phyloP scores from a whole-genome alignment of 1,139 yeast species.

The Spathaspora sp. region DNA sequence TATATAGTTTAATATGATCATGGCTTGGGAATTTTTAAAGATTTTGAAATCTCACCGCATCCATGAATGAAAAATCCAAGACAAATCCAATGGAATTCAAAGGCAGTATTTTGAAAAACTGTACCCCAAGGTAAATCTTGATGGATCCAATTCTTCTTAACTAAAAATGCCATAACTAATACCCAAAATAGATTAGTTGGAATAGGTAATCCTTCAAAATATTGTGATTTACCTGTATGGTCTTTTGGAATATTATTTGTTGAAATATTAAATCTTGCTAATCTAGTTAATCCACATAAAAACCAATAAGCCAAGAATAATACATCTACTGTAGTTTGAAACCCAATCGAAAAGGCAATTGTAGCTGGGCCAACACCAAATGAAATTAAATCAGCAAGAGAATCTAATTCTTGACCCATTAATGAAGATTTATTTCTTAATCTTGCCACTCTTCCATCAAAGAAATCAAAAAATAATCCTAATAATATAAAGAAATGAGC shows the following conservation, averaged over 20 bases:
- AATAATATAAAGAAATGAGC: conserved; percentile 86
- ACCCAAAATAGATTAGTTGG: conserved; percentile 85
- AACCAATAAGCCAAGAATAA: conserved; percentile 80
- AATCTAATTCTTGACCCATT: conserved; percentile 97
- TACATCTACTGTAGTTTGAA: conserved; percentile 80
- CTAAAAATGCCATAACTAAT: conserved; percentile 64
- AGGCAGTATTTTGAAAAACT: conserved; percentile 48
- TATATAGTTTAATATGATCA: conserved; percentile 30
- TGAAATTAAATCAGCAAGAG: conserved; percentile 89
- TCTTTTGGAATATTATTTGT: conserved; percentile 93
- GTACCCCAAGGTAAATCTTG: conserved; percentile 66
- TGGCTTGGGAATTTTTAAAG: conserved; percentile 87
- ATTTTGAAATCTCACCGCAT: conserved; percentile 87
- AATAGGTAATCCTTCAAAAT: conserved; percentile 93
- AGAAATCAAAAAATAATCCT: conserved; percentile 92
- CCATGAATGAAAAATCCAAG: conserved; percentile 75
- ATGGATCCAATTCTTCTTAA: conserved; percentile 48
- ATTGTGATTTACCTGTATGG: conserved; percentile 71
- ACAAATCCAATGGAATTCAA: conserved; percentile 75
- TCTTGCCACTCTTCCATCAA: conserved; percentile 96
- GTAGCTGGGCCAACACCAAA: conserved; percentile 94
- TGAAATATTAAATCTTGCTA: conserved; percentile 93
- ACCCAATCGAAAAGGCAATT: conserved; percentile 88
- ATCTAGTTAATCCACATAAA: conserved; percentile 87
- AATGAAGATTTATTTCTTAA: conserved; percentile 87